phyloP scores from a whole-genome alignment of 129 eudicot genomes.

The Lactuca saligna region DNA sequence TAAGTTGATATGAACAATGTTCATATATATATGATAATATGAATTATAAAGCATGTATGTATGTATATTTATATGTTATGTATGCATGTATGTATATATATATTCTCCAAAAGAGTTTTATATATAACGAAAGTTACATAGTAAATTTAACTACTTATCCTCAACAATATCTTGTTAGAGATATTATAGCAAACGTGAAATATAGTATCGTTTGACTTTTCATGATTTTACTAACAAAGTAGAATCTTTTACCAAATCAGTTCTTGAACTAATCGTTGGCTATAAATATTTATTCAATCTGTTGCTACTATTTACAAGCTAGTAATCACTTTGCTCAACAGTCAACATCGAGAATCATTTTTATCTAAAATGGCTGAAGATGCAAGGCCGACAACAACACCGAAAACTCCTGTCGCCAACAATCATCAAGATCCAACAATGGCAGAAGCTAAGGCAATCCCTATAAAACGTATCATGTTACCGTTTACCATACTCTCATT shows the following conservation, averaged over 20 bases:
- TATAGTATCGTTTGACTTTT: background rate
- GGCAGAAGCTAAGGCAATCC: slow-evolving; percentile 1
- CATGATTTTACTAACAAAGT: background rate
- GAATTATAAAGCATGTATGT: too few species aligned
- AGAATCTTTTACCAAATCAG: slow-evolving; percentile 22
- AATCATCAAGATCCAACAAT: background rate
- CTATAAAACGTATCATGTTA: slow-evolving; percentile 21
- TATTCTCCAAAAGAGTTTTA: background rate
- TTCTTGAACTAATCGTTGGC: background rate
- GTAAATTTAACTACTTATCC: background rate
- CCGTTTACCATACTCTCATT: slow-evolving; percentile 31
- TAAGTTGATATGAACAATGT: too few species aligned
- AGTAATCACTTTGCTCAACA: background rate
- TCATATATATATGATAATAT: too few species aligned
- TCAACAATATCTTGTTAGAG: slow-evolving; percentile 13
- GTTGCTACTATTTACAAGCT: background rate
- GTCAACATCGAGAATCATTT: too few species aligned
- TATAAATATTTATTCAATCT: background rate
- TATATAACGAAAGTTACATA: too few species aligned
- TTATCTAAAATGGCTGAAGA: slow-evolving; percentile 19
- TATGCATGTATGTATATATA: too few species aligned
- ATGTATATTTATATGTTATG: too few species aligned
- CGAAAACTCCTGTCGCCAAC: background rate
- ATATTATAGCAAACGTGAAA: slow-evolving; percentile 23
- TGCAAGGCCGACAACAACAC: background rate